Percentiles rank a stretch among this genome's conserved stretches.
phyloP scores from a whole-genome alignment of 768 basidiomycete genomes.

The Podaxis sp. region DNA sequence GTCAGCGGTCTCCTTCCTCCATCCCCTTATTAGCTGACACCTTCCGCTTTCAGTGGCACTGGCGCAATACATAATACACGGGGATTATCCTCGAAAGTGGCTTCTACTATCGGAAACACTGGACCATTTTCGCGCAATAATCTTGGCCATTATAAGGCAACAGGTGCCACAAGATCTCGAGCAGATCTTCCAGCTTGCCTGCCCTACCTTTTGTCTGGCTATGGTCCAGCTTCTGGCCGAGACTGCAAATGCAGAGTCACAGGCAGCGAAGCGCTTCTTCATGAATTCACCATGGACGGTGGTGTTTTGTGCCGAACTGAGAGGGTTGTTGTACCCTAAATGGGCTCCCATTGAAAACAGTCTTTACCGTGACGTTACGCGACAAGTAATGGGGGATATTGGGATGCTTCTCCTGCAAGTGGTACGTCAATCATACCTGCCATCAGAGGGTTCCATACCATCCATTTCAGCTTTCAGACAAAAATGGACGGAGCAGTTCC shows the following conservation, averaged over 20 bases:
- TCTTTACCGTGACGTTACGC: slow-evolving; percentile 30
- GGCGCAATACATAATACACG: slow-evolving; percentile 22
- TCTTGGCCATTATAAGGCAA: slow-evolving; percentile 47
- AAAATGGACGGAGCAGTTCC: not conserved
- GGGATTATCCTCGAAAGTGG: slow-evolving; percentile 29
- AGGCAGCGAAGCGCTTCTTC: slow-evolving; percentile 7
- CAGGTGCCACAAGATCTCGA: slow-evolving; percentile 48
- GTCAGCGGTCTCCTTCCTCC: not conserved
- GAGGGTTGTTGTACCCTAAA: slow-evolving; percentile 20
- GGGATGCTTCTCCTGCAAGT: slow-evolving; percentile 20
- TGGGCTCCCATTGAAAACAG: not conserved
- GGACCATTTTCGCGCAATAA: slow-evolving; percentile 49
- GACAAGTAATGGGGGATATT: slow-evolving; percentile 27
- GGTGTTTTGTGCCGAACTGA: slow-evolving; percentile 41
- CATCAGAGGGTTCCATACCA: not conserved
- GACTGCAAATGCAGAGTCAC: not conserved
- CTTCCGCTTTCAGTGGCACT: slow-evolving; percentile 20
- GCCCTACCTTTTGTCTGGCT: slow-evolving; percentile 50
- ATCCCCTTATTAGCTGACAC: not conserved
- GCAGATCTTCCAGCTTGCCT: slow-evolving; percentile 48
- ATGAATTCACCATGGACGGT: slow-evolving; percentile 51
- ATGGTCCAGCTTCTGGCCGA: slow-evolving; percentile 34
- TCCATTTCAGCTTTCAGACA: slow-evolving; percentile 1
- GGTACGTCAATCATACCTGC: slow-evolving; percentile 16
- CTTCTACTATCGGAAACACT: slow-evolving; percentile 51